Evolutionary conservation across 371 early-diverging fungal species (phyloP).

Genomic region (Zychaea mexicana): DNA sequence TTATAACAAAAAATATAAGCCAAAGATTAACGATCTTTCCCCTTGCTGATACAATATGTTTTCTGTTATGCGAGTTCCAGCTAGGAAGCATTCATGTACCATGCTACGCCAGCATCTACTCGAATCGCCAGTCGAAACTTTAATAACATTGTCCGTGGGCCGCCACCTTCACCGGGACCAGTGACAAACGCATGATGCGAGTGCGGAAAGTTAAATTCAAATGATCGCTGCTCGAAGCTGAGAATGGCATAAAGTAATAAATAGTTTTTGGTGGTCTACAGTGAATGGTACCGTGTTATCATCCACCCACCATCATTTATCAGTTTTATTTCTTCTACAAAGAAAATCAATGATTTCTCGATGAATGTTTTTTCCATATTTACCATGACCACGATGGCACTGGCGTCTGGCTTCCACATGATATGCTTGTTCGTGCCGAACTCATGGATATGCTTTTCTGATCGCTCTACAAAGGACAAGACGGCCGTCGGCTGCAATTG

Average conservation of each 20-base stretch:
- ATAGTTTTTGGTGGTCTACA: constrained; percentile 46
- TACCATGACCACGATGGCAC: constrained; percentile 46
- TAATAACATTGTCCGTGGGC: constrained; percentile 39
- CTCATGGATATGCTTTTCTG: constrained; percentile 45
- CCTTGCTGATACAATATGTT: background rate
- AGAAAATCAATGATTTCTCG: too few species aligned
- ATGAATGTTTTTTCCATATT: background rate
- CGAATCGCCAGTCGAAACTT: constrained; percentile 50
- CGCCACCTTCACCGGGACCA: constrained; percentile 54
- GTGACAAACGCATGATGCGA: constrained; percentile 42
- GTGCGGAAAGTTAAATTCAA: constrained; percentile 47
- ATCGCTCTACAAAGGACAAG: constrained; percentile 49
- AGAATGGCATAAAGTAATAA: constrained; percentile 46
- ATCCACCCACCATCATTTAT: background rate
- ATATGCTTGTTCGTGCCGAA: constrained; percentile 47
- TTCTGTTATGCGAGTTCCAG: background rate
- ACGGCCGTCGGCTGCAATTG: constrained; percentile 38
- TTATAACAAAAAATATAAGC: too few species aligned
- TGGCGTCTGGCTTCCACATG: constrained; percentile 51
- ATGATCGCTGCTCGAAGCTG: constrained; percentile 43
- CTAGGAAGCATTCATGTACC: constrained; percentile 34
- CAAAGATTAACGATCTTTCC: background rate
- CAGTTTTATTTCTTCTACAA: background rate
- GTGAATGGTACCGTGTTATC: background rate
- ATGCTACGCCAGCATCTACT: constrained; percentile 51